These are phyloP conservation scores for Mimosa bimucronata DNA, from an alignment of 306 rosid species.

Conservation along the genomic window DNA sequence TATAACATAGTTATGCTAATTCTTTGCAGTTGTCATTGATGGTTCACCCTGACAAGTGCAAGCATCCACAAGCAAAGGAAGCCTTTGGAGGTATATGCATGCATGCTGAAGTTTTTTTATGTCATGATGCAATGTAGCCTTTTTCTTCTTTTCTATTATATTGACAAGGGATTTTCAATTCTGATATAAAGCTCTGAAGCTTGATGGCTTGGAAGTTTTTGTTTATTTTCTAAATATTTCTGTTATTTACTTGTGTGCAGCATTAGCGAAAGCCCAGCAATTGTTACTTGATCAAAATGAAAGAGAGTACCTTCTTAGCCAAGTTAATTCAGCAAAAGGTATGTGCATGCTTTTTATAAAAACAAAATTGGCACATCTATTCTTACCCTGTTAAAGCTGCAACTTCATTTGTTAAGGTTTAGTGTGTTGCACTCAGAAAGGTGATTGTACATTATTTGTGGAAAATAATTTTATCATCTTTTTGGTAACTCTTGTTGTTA, in stretches of 20 bases:
- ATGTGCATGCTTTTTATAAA: conserved; percentile 33
- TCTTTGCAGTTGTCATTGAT: conserved; percentile 75
- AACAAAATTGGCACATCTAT: conserved; percentile 10
- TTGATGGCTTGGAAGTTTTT: conserved; percentile 1
- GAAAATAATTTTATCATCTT: conserved; percentile 16
- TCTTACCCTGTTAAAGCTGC: conserved; percentile 23
- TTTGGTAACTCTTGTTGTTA: conserved; percentile 7
- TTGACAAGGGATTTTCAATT: conserved; percentile 3
- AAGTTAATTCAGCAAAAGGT: conserved; percentile 95
- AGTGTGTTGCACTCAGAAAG: background rate
- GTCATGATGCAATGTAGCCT: background rate
- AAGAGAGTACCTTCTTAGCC: conserved; percentile 87
- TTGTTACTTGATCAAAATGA: conserved; percentile 91
- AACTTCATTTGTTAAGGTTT: conserved; percentile 17
- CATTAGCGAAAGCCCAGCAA: conserved; percentile 95
- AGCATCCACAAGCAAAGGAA: conserved; percentile 97
- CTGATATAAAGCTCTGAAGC: conserved; percentile 20
- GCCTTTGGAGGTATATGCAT: conserved; percentile 84
- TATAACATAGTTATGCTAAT: conserved; percentile 30
- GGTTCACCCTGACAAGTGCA: conserved; percentile 99
- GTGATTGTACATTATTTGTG: conserved; percentile 4
- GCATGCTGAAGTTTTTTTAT: conserved; percentile 17
- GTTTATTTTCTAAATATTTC: conserved; percentile 25
- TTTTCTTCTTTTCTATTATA: conserved; percentile 17
- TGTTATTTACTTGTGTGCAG: conserved; percentile 58